Conservation (phyloP, 345 rosid species). For the Syzygium grande region DNA sequence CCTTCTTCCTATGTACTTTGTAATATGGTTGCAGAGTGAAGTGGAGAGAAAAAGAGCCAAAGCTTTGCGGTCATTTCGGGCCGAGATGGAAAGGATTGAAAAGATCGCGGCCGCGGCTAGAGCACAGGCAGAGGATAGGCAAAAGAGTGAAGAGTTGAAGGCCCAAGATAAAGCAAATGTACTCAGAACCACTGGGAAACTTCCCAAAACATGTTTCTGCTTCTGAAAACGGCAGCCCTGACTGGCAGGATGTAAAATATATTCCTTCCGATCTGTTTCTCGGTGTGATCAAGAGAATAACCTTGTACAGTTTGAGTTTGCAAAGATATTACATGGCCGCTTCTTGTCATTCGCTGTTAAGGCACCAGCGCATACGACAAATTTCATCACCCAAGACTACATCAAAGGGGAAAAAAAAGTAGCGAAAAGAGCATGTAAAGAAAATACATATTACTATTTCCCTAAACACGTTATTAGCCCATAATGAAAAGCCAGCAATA, state of each 20-base stretch:
- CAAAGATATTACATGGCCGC: not conserved
- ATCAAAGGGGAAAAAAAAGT: not conserved
- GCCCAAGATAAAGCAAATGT: constrained; percentile 58
- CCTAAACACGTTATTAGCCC: not conserved
- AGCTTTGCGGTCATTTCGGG: constrained; percentile 27
- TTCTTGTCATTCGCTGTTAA: not conserved
- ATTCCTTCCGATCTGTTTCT: not conserved
- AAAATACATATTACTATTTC: not conserved
- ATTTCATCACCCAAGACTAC: not conserved
- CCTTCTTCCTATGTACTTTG: not conserved
- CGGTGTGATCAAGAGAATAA: not conserved
- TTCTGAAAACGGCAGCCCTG: constrained; percentile 10
- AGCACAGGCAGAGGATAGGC: constrained; percentile 43
- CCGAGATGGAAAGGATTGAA: constrained; percentile 30
- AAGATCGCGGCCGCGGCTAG: constrained; percentile 44
- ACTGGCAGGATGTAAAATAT: not conserved
- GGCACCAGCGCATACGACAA: not conserved
- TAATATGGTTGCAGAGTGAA: constrained; percentile 27
- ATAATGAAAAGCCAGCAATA: not conserved
- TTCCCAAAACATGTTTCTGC: constrained; percentile 50
- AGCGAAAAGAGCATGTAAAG: not conserved
- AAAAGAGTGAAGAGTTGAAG: constrained; percentile 39
- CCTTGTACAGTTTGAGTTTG: not conserved
- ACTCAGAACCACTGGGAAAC: constrained; percentile 42
- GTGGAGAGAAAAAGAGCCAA: constrained; percentile 27